Evolutionary conservation across 345 rosid species (phyloP), one percentile per base, ranked within the genome.

Genomic region (Eucalyptus regnans): DNA sequence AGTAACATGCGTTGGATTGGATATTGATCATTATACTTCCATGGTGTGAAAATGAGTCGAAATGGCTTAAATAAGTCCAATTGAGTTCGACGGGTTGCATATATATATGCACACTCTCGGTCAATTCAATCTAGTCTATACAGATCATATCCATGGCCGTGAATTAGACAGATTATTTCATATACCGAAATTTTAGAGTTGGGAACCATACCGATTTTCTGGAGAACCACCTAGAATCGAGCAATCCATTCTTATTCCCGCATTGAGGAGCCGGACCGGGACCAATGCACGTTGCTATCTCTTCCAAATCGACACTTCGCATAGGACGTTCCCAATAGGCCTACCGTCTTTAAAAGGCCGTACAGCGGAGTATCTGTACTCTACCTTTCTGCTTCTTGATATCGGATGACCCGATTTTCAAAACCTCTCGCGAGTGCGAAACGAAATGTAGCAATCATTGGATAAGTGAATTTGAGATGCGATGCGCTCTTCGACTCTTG

Each of bases 131-230:
- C 10, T 20, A 52, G 1, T 52, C 58, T 52, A 20, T 52, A 20
- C 58, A 18, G 0, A 20, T 52, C 5, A 20, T 52, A 20, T 52
- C 2, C 1, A 52, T 2, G 25, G 58, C 25, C 0, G 0, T 52
- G 58, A 20, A 8, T 20, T 0, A 52, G 10, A 52, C 25, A 1
- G 1, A 52, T 52, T 52, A 52, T 52, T 20, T 20, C 25, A 52
- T 52, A 52, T 52, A 20, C 2, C 25, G 3, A 52, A 52, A 52
- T 56, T 25, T 56, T 9, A 22, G 8, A 27, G 31, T 1, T 3
- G 8, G 16, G 33, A 62, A 62, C 16, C 31, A 7, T 12, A 27
- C 33, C 33, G 12, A 27, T 29, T 27, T 12, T 27, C 2, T 13
- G 1, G 1, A 52, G 58, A 52, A 52, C 58, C 10, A 7, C 58